Percentiles rank a stretch among this genome's conserved stretches.
These are phyloP conservation scores for Aspergillus awamori DNA, from an alignment of 2,329 filamentous ascomycete genomes.

Conservation along the genomic window DNA sequence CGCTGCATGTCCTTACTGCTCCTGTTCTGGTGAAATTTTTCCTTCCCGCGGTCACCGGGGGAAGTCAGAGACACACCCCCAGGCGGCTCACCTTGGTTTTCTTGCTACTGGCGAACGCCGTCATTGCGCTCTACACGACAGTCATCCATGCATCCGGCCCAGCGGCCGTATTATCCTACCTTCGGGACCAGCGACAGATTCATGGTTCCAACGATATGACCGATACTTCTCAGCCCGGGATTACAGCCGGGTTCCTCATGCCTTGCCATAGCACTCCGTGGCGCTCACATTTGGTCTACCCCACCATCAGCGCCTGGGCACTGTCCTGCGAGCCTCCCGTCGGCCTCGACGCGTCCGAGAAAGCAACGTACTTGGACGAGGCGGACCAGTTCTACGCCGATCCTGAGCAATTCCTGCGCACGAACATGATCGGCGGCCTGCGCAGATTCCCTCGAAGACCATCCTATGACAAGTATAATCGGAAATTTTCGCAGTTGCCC, in stretches of 20 bases:
- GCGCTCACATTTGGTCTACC: slow-evolving; percentile 82
- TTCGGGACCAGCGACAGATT: slow-evolving; percentile 72
- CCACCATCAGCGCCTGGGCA: slow-evolving; percentile 76
- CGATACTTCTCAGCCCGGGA: slow-evolving; percentile 29
- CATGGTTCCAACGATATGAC: slow-evolving; percentile 30
- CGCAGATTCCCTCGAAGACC: slow-evolving; percentile 37
- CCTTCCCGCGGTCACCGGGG: slow-evolving; percentile 44
- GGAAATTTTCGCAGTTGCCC: background rate
- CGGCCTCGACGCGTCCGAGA: slow-evolving; percentile 61
- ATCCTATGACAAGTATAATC: slow-evolving; percentile 29
- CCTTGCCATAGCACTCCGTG: slow-evolving; percentile 96
- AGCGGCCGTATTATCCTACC: slow-evolving; percentile 70
- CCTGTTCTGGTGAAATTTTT: slow-evolving; percentile 69
- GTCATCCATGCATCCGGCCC: slow-evolving; percentile 80
- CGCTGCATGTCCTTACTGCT: slow-evolving; percentile 80
- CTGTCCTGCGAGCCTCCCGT: slow-evolving; percentile 89
- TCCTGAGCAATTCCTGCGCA: slow-evolving; percentile 60
- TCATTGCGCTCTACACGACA: slow-evolving; percentile 73
- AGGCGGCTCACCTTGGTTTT: slow-evolving; percentile 58
- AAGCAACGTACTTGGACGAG: slow-evolving; percentile 77
- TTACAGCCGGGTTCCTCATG: slow-evolving; percentile 78
- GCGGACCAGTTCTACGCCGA: slow-evolving; percentile 85
- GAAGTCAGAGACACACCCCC: slow-evolving; percentile 42
- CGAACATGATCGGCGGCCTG: slow-evolving; percentile 53
- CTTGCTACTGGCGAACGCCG: slow-evolving; percentile 66